Evolutionary conservation across 352 stramenopile species (phyloP), one percentile per base, ranked within the genome.

Genomic region (Halophytophthora batemanensis): DNA sequence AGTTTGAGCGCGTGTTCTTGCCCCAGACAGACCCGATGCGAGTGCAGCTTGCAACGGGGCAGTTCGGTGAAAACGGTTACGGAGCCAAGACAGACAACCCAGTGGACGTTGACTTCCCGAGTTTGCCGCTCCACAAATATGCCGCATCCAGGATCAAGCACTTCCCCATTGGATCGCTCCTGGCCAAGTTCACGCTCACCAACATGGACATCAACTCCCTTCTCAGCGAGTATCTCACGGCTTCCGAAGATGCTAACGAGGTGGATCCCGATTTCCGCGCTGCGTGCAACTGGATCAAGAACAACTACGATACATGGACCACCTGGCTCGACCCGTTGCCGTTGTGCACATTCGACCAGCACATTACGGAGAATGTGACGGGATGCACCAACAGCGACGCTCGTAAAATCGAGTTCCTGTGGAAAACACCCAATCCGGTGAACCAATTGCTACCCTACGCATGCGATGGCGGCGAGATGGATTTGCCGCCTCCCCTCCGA

Each of bases 51-150:
- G 59, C 57, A 3, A 80, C 72, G 0, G 60, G 51, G 11, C 50
- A 57, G 4, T 86, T 71, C 33, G 77, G 74, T 2, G 77, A 87
- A 40, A 56, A 72, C 36, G 71, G 77, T 0, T 86, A 77, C 14
- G 74, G 71, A 2, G 23, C 63, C 3, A 53, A 56, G 28, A 84
- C 74, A 1, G 50, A 57, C 12, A 87, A 87, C 15, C 61, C 57
- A 0, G 45, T 87, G 2, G 53, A 69, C 10, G 67, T 82, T 0
- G 72, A 85, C 31, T 83, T 67, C 22, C 72, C 77, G 0, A 56
- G 45, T 19, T 51, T 64, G 11, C 36, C 43, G 22, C 58, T 83
- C 7, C 48, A 56, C 1, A 84, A 81, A 35, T 81, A 77, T 21
- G 53, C 58, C 0, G 41, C 68, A 13, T 50, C 18, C 3, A 13